Percentiles rank a stretch among this genome's conserved stretches.
Evolutionary conservation across 2,329 filamentous ascomycete species (phyloP).

Genomic region (Botrytis porri): DNA sequence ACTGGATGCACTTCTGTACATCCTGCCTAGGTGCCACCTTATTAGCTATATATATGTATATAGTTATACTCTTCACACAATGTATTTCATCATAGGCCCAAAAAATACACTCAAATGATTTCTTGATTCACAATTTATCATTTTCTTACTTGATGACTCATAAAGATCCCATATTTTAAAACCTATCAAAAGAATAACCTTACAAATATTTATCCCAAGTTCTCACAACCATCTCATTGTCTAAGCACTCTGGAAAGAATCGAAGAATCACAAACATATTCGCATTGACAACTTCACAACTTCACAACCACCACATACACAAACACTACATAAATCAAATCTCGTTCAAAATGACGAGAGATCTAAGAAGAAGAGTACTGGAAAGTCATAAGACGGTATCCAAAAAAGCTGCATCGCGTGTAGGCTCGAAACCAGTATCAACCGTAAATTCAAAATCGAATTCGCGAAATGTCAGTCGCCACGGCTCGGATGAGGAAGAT

Average conservation of each 20-base stretch:
- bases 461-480: slow-evolving; percentile 48
- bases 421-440: slow-evolving; percentile 48
- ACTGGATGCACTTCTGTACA: not conserved
- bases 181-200: not conserved
- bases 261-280: not conserved
- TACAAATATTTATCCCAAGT: not conserved
- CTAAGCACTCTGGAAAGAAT: not conserved
- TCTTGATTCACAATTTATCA: slow-evolving; percentile 3
- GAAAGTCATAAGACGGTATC: slow-evolving; percentile 59
- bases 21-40: not conserved
- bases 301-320: not conserved
- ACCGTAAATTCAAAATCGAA: slow-evolving; percentile 47
- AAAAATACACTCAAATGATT: not conserved
- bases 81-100: slow-evolving; percentile 4
- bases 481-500: slow-evolving; percentile 54
- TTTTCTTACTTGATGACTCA: not conserved
- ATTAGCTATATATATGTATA: not conserved
- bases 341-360: slow-evolving; percentile 26
- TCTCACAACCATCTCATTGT: not conserved
- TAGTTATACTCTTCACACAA: not conserved
- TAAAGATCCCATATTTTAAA: not conserved
- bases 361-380: slow-evolving; percentile 51
- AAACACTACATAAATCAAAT: not conserved
- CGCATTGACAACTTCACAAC: not conserved
- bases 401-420: slow-evolving; percentile 51